Evolutionary conservation across 164 flowering plant species (phyloP), one percentile per base, ranked within the genome.

Genomic region (Umbellularia californica): DNA sequence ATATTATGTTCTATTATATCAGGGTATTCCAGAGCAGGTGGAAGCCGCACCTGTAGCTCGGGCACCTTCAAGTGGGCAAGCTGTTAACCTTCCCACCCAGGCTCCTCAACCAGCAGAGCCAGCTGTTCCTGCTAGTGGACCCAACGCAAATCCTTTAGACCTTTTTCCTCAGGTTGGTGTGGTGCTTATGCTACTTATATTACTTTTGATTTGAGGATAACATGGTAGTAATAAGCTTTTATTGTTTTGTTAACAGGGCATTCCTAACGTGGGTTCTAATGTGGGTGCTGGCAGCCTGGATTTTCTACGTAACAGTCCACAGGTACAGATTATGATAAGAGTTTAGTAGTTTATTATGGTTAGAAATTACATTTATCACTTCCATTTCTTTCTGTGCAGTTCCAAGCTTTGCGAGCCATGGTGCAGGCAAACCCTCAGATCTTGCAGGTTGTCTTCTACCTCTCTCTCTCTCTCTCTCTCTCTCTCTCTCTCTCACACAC

Each of bases 21-120:
- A 95, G 99, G 99, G 98, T 50, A 92, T 95, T 14, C 98, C 99
- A 72, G 95, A 86, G 79, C 92, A 87, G 85, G 85, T 90, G 74
- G 96, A 90, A 75, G 87, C 74, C 78, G 93, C 95, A 35, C 86
- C 88, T 64, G 88, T 80, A 7, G 81, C 88, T 50, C 87, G 80
- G 28, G 77, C 82, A 2, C 89, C 92, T 77, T 75, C 77, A 2
- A 68, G 71, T 68, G 90, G 71, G 58, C 89, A 80, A 80, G 79
- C 88, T 79, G 81, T 78, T 20, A 86, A 77, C 65, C 83, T 88
- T 72, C 82, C 86, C 24, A 77, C 81, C 2, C 87, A 81, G 27
- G 84, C 88, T 79, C 83, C 85, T 65, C 92, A 84, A 75, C 79
- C 93, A 2, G 80, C 90, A 52, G 96, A 85, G 75, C 83, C 89